Evolutionary conservation across 2,329 filamentous ascomycete genomes (phyloP), one percentile per base, ranked within the genome.

Genomic region (Penicillium glabrum): DNA sequence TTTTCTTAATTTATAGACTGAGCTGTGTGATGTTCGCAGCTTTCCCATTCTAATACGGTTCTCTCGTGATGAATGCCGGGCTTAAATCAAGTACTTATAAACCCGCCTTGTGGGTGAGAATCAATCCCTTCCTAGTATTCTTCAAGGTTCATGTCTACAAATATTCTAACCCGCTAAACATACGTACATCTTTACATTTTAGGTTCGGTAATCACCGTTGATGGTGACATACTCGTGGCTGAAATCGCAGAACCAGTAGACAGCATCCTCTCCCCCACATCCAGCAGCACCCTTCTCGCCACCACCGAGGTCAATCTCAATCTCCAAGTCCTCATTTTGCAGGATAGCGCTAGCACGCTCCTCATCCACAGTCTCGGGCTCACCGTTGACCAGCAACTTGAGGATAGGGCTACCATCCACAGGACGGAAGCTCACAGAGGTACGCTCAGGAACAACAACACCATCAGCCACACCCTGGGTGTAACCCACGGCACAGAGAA

Each of bases 401-500:
- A 88, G 69, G 58, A 83, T 78, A 46, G 78, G 77, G 53, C 80
- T 83, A 0, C 82, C 84, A 61, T 86, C 82, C 0, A 79, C 75
- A 1, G 86, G 85, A 9, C 85, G 76, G 70, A 88, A 88, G 63
- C 80, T 83, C 7, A 88, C 85, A 61, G 80, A 84, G 8, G 84
- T 87, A 46, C 79, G 77, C 49, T 79, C 74, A 1, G 84, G 84
- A 1, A 82, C 73, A 21, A 88, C 77, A 10, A 75, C 75, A 0
- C 73, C 75, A 1, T 69, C 64, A 33, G 53, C 76, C 66, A 83
- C 73, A 65, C 75, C 75, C 57, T 82, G 82, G 0, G 84, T 80
- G 72, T 98, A 98, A 3, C 95, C 95, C 5, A 93, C 92, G 1
- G 95, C 93, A 74, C 95, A 98, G 27, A 98, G 83, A 61, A 99